Evolutionary conservation across 495 filamentous ascomycete species (phyloP), one percentile per base, ranked within the genome.

Genomic region (Trichocladium antarcticum): DNA sequence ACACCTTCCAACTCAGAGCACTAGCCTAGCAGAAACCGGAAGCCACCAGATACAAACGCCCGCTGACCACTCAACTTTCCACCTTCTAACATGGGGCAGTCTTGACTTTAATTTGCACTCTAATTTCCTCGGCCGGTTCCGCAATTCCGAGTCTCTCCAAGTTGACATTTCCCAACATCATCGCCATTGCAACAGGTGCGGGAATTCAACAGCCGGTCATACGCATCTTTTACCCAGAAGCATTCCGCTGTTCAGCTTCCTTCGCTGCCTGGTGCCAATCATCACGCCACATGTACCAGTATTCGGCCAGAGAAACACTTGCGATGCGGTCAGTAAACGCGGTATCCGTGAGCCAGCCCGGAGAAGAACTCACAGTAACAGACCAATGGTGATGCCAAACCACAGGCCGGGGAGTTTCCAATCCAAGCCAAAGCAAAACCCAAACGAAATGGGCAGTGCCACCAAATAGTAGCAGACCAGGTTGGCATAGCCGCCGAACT

Each of bases 401-500:
- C 89, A 95, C 32, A 97, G 67, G 7, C 90, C 85, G 29, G 75
- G 66, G 37, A 94, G 68, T 21, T 78, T 76, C 85, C 84, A 90
- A 34, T 71, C 67, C 14, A 88, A 65, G 0, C 74, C 78, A 61
- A 94, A 95, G 0, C 78, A 81, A 0, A 81, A 75, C 1, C 79
- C 78, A 58, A 92, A 82, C 38, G 84, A 88, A 32, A 95, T 77
- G 1, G 89, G 90, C 72, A 95, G 73, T 0, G 84, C 90, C 36
- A 95, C 72, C 4, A 74, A 65, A 68, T 97, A 97, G 66, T 95
- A 97, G 41, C 79, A 81, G 43, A 84, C 78, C 3, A 97, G 60
- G 56, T 87, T 88, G 24, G 89, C 80, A 61, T 89, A 95, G 5
- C 89, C 88, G 2, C 89, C 89, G 42, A 97, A 77, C 54, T 88